Conservation (phyloP, 169 alveolate species). For the Eimeria necatrix region DNA sequence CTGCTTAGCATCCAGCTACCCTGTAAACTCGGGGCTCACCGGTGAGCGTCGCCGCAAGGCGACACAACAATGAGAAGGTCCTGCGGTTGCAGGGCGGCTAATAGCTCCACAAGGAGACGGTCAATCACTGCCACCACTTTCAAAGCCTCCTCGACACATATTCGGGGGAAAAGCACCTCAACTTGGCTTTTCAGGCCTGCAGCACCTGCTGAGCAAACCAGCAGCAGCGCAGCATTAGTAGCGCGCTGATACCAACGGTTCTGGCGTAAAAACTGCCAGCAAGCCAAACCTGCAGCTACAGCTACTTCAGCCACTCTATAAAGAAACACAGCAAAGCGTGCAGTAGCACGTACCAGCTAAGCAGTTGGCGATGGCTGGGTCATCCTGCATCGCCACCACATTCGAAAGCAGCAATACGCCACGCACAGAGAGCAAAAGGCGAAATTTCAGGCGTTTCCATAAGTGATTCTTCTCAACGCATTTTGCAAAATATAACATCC, state of each 20-base stretch:
- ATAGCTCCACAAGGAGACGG: constrained; percentile 4
- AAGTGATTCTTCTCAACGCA: too few species aligned
- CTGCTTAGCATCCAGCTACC: too few species aligned
- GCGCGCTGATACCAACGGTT: not conserved
- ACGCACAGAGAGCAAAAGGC: too few species aligned
- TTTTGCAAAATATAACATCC: too few species aligned
- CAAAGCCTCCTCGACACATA: not conserved
- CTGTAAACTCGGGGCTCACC: not conserved
- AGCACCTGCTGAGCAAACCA: not conserved
- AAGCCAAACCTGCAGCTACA: not conserved
- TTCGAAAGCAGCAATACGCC: too few species aligned
- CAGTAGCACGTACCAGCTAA: too few species aligned
- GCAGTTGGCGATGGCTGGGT: not conserved
- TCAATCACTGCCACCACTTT: constrained; percentile 45
- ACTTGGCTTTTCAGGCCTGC: not conserved
- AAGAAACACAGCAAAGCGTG: not conserved
- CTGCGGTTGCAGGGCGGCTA: constrained; percentile 23
- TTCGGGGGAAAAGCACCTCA: not conserved
- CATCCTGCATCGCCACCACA: not conserved
- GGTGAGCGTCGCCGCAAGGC: constrained; percentile 76
- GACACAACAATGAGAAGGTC: constrained; percentile 76
- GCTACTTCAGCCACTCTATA: not conserved
- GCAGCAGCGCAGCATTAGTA: not conserved
- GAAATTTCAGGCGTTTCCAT: too few species aligned
- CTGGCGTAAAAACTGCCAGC: not conserved